Percentiles rank a stretch among this genome's conserved stretches.
Conservation (phyloP, 768 basidiomycete species). For the Lepiota brunneoincarnata region DNA sequence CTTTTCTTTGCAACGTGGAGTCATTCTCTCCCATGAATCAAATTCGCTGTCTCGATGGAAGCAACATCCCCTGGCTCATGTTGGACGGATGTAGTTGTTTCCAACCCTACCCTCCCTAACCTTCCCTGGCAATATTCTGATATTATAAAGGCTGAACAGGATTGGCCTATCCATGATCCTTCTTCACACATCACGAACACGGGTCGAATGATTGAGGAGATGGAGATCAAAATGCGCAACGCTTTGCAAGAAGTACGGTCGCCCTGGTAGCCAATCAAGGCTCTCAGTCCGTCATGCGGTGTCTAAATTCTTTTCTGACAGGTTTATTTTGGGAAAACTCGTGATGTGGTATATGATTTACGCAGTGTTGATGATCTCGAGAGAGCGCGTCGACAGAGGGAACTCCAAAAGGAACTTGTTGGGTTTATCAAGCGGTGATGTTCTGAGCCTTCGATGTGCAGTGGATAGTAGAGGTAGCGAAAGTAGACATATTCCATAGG, state of each 20-base stretch:
- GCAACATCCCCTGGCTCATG: neutral
- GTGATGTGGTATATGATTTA: conserved; percentile 91
- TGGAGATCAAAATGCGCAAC: conserved; percentile 99
- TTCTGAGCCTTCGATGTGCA: neutral
- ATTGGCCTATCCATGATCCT: conserved; percentile 75
- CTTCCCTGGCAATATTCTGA: conserved; percentile 5
- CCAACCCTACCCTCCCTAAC: neutral
- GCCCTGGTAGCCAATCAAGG: conserved; percentile 1
- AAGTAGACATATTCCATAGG: neutral
- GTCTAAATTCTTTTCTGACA: conserved; percentile 22
- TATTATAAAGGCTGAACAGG: conserved; percentile 70
- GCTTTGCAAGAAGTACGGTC: conserved; percentile 74
- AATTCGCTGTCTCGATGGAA: neutral
- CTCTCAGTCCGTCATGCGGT: neutral
- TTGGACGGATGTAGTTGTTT: too few relatives aligned
- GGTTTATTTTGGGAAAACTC: conserved; percentile 97
- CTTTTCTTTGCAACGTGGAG: neutral
- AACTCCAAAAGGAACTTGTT: conserved; percentile 88
- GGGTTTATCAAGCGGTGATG: conserved; percentile 74
- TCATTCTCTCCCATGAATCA: neutral
- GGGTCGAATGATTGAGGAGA: conserved; percentile 96
- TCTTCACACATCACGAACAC: conserved; percentile 90
- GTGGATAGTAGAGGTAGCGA: conserved; percentile 1
- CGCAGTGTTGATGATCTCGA: conserved; percentile 86
- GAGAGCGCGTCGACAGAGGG: conserved; percentile 73